A percentile compares a stretch with the other conserved stretches of the same genome.
Conservation (phyloP, 805 yeast species). For the Lachancea meyersii region DNA sequence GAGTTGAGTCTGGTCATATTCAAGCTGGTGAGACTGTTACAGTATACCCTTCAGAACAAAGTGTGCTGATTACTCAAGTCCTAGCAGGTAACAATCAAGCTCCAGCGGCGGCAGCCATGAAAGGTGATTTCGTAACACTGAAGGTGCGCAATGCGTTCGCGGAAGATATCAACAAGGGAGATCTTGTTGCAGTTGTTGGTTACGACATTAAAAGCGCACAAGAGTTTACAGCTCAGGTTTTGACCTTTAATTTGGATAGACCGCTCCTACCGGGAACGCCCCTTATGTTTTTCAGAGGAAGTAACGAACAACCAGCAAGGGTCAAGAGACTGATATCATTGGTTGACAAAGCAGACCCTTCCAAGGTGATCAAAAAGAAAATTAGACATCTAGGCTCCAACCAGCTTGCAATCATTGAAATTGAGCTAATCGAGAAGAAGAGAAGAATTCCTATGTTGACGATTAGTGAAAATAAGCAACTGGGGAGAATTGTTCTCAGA, state of each 20-base stretch:
- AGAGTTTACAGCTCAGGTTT: constrained; percentile 49
- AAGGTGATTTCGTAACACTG: constrained; percentile 51
- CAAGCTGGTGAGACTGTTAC: constrained; percentile 64
- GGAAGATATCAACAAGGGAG: constrained; percentile 56
- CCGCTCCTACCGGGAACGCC: constrained; percentile 80
- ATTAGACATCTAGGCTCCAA: constrained; percentile 90
- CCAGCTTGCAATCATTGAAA: constrained; percentile 93
- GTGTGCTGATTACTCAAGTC: constrained; percentile 36
- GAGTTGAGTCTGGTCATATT: constrained; percentile 59
- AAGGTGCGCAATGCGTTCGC: constrained; percentile 32
- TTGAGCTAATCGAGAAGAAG: constrained; percentile 91
- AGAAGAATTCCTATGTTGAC: constrained; percentile 89
- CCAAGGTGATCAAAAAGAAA: constrained; percentile 86
- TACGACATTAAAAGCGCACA: constrained; percentile 43
- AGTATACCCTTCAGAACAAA: constrained; percentile 46
- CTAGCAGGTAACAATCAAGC: constrained; percentile 19
- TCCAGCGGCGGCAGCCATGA: constrained; percentile 35
- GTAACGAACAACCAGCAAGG: constrained; percentile 64
- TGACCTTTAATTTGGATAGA: constrained; percentile 57
- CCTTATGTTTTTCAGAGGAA: constrained; percentile 69
- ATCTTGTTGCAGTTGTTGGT: constrained; percentile 49
- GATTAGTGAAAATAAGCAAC: constrained; percentile 78
- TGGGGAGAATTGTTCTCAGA: constrained; percentile 94
- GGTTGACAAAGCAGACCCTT: constrained; percentile 74
- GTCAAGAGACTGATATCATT: constrained; percentile 41